phyloP scores from a whole-genome alignment of 768 basidiomycete genomes.

The Lentinula sp. region DNA sequence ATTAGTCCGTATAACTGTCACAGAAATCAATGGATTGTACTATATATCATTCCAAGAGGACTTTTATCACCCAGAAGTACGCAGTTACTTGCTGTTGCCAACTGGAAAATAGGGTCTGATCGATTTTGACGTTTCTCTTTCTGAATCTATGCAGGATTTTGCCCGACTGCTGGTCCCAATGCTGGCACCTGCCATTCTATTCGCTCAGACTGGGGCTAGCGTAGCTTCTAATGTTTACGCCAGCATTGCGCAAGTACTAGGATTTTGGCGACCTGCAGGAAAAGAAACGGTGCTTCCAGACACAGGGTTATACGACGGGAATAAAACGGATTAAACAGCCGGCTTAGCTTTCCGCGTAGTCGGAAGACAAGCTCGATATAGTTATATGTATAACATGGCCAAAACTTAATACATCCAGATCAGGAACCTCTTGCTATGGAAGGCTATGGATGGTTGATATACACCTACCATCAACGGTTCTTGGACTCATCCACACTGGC shows the following conservation, averaged over 20 bases:
- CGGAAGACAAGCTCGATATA: no score
- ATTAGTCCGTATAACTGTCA: conserved; percentile 45
- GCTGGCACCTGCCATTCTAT: conserved; percentile 27
- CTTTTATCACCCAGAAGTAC: conserved; percentile 49
- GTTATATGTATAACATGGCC: no score
- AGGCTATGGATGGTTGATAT: not conserved
- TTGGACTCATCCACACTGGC: not conserved
- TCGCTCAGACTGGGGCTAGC: conserved; percentile 21
- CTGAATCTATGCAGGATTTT: conserved; percentile 26
- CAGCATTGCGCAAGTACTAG: conserved; percentile 23
- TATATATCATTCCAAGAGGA: conserved; percentile 55
- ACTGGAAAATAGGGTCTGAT: not conserved
- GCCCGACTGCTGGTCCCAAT: conserved; percentile 37
- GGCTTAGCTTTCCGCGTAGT: no score
- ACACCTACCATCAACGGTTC: not conserved
- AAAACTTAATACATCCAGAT: no score
- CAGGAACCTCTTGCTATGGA: not conserved
- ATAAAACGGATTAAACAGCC: conserved; percentile 1
- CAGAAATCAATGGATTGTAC: conserved; percentile 29
- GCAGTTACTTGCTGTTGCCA: conserved; percentile 1
- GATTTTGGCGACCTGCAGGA: conserved; percentile 20
- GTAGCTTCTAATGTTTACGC: conserved; percentile 22
- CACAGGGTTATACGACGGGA: conserved; percentile 3
- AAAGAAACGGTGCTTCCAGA: not conserved
- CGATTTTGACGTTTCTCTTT: not conserved